Conservation (phyloP, 2,329 filamentous ascomycete species). For the Emergomyces pasteurianus region DNA sequence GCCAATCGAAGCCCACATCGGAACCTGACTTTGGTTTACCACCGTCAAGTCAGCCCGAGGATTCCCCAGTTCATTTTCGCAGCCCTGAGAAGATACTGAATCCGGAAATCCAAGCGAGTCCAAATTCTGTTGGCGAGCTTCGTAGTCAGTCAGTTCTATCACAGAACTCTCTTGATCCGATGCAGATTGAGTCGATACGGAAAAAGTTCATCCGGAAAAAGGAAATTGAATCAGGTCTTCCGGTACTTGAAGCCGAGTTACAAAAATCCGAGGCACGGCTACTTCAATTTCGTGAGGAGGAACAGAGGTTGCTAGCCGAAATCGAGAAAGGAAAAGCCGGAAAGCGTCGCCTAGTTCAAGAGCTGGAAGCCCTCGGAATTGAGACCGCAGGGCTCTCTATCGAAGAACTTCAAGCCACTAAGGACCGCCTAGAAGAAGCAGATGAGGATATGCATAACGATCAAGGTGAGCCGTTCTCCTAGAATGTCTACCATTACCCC, state of each 20-base stretch:
- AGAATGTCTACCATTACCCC: not conserved
- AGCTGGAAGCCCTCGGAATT: conserved; percentile 38
- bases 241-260: conserved; percentile 36
- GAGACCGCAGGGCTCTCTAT: conserved; percentile 37
- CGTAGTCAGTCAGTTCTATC: conserved; percentile 12
- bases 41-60: not conserved
- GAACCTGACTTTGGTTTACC: not conserved
- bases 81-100: not conserved
- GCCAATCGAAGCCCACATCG: not conserved
- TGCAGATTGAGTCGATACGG: conserved; percentile 21
- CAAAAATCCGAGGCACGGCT: conserved; percentile 23
- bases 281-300: conserved; percentile 21
- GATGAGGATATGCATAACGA: conserved; percentile 8
- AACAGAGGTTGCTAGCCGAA: conserved; percentile 33
- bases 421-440: conserved; percentile 13
- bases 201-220: conserved; percentile 32
- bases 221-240: conserved; percentile 38
- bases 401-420: conserved; percentile 31
- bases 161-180: conserved; percentile 14
- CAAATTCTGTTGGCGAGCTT: not conserved
- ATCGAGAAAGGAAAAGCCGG: conserved; percentile 34
- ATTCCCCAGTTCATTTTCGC: not conserved
- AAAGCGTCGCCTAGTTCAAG: conserved; percentile 33
- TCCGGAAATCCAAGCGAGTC: not conserved
- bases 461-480: conserved; percentile 8